A percentile compares a stretch with the other conserved stretches of the same genome.
Conservation (phyloP, 1,284 basidiomycete species). For the Takashimella koratensis region DNA sequence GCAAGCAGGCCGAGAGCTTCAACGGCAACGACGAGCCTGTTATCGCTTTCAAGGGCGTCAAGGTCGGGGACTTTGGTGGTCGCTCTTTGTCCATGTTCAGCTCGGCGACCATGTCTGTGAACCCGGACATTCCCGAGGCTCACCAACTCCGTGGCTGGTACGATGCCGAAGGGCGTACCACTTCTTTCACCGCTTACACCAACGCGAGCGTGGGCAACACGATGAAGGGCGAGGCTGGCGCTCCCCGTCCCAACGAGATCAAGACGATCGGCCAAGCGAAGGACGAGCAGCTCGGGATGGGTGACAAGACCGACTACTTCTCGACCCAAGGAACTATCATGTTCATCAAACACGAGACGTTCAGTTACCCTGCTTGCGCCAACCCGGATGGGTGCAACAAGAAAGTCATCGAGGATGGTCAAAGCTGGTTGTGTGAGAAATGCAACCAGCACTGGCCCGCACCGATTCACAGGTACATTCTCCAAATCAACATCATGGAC, state of each 20-base stretch:
- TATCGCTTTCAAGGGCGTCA: slow-evolving; percentile 91
- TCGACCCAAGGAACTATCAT: slow-evolving; percentile 77
- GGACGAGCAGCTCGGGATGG: slow-evolving; percentile 69
- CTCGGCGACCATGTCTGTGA: slow-evolving; percentile 68
- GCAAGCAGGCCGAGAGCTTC: slow-evolving; percentile 87
- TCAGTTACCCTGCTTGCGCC: slow-evolving; percentile 88
- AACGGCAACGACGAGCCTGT: slow-evolving; percentile 59
- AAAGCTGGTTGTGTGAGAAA: slow-evolving; percentile 89
- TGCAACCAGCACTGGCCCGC: slow-evolving; percentile 70
- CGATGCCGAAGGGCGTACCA: slow-evolving; percentile 62
- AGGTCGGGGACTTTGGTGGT: slow-evolving; percentile 92
- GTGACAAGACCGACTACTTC: slow-evolving; percentile 80
- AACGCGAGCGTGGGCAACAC: slow-evolving; percentile 41
- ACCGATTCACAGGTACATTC: slow-evolving; percentile 87
- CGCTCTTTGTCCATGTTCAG: slow-evolving; percentile 71
- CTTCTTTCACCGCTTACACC: slow-evolving; percentile 68
- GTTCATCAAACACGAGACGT: slow-evolving; percentile 81
- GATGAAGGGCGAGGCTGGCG: slow-evolving; percentile 41
- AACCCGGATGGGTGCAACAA: slow-evolving; percentile 74
- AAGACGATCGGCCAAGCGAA: slow-evolving; percentile 79
- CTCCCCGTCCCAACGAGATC: slow-evolving; percentile 62
- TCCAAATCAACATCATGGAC: slow-evolving; percentile 85
- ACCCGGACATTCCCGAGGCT: slow-evolving; percentile 85
- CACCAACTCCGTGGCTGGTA: slow-evolving; percentile 88
- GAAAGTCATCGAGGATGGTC: slow-evolving; percentile 72